phyloP scores from a whole-genome alignment of 352 stramenopile genomes.

The Globisporangium viniferum region DNA sequence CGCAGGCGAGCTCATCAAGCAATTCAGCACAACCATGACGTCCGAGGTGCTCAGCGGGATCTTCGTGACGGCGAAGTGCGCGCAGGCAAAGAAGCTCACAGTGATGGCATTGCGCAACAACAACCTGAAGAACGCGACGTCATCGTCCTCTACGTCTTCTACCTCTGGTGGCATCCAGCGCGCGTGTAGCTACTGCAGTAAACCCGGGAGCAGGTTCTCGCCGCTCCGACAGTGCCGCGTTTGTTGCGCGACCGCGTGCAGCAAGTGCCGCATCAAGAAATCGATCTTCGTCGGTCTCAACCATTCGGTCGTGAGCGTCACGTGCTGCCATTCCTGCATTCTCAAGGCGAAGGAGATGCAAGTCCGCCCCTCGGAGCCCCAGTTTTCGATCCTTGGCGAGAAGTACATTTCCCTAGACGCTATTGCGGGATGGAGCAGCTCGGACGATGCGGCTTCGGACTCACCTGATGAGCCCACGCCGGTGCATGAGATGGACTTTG shows the following conservation, averaged over 20 bases:
- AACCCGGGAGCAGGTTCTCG: slow-evolving; percentile 2
- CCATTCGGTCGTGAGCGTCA: neutral
- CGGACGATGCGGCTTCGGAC: too few relatives aligned
- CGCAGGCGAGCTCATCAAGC: slow-evolving; percentile 29
- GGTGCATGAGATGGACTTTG: too few relatives aligned
- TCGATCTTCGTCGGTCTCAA: slow-evolving; percentile 34
- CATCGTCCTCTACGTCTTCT: too few relatives aligned
- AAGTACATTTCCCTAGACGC: neutral
- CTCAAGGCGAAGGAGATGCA: slow-evolving; percentile 21
- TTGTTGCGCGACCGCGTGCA: slow-evolving; percentile 41
- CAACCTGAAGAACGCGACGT: too few relatives aligned
- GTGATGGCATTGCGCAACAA: slow-evolving; percentile 34
- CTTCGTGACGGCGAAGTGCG: slow-evolving; percentile 23
- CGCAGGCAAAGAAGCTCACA: slow-evolving; percentile 51
- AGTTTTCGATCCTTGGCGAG: slow-evolving; percentile 26
- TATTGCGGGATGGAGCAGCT: too few relatives aligned
- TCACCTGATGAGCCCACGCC: too few relatives aligned
- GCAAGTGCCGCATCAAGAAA: slow-evolving; percentile 46
- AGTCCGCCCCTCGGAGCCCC: slow-evolving; percentile 19
- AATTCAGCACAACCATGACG: slow-evolving; percentile 21
- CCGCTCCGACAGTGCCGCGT: slow-evolving; percentile 33
- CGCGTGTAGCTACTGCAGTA: too few relatives aligned
- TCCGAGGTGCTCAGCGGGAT: slow-evolving; percentile 31
- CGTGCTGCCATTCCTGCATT: slow-evolving; percentile 2
- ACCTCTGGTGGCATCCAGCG: too few relatives aligned